These are phyloP conservation scores for Beauveria medogensis DNA, from an alignment of 2,329 filamentous ascomycete genomes.

Conservation along the genomic window DNA sequence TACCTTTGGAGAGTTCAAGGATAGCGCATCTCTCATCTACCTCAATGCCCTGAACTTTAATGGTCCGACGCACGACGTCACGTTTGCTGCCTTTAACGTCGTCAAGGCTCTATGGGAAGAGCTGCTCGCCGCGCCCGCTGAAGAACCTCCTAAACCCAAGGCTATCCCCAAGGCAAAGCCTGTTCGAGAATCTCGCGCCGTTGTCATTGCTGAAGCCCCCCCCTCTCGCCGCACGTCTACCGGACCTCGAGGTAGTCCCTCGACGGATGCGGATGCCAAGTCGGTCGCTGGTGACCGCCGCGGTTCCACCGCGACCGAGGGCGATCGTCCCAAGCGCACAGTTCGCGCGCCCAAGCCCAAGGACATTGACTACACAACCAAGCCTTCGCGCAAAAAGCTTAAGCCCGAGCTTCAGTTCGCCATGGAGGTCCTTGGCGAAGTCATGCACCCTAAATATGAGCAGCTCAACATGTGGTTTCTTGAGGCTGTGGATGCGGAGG, in stretches of 20 bases:
- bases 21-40: constrained; percentile 70
- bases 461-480: constrained; percentile 66
- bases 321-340: constrained; percentile 78
- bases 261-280: constrained; percentile 16
- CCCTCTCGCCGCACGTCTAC: constrained; percentile 21
- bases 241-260: constrained; percentile 23
- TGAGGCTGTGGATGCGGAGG: constrained; percentile 83
- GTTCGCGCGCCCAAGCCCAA: constrained; percentile 87
- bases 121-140: constrained; percentile 34
- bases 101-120: constrained; percentile 47
- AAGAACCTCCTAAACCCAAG: constrained; percentile 53
- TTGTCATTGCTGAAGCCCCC: constrained; percentile 18
- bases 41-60: constrained; percentile 79
- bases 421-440: constrained; percentile 68
- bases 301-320: constrained; percentile 41
- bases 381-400: constrained; percentile 75
- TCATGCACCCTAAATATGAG: constrained; percentile 66
- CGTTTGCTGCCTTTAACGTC: constrained; percentile 44
- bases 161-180: constrained; percentile 32
- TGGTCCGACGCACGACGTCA: constrained; percentile 66
- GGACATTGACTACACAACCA: constrained; percentile 78
- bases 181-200: constrained; percentile 25
- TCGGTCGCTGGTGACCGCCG: constrained; percentile 7
- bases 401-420: constrained; percentile 87
- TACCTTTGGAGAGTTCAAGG: constrained; percentile 62